A percentile compares a stretch with the other conserved stretches of the same genome.
Conservation (phyloP, 140 eudicot genomes). For the Ambrosia hybrid region DNA sequence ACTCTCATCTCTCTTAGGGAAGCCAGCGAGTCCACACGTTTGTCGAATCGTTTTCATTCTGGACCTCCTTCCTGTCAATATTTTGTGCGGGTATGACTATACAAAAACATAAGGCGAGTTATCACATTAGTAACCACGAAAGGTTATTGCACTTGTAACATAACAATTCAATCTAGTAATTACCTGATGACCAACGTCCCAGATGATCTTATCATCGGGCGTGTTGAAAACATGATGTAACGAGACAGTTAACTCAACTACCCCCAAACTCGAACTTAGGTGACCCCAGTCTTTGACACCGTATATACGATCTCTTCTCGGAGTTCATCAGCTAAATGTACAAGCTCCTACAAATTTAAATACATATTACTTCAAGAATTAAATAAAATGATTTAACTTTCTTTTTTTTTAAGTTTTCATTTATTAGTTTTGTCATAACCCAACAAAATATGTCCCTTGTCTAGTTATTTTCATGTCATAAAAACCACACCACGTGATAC, state of each 20-base stretch:
- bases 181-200: slow-evolving; percentile 89
- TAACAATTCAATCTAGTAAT: not conserved
- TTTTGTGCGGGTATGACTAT: slow-evolving; percentile 71
- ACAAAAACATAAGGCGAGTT: not conserved
- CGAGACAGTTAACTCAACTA: slow-evolving; percentile 59
- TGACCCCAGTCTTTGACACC: slow-evolving; percentile 80
- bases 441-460: not conserved
- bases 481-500: not conserved
- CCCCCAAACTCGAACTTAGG: slow-evolving; percentile 69
- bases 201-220: slow-evolving; percentile 57
- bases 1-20: slow-evolving; percentile 72
- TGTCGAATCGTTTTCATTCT: slow-evolving; percentile 63
- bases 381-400: not conserved
- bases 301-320: slow-evolving; percentile 54
- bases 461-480: not conserved
- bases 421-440: not conserved
- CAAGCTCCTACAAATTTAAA: slow-evolving; percentile 40
- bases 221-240: slow-evolving; percentile 67
- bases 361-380: not conserved
- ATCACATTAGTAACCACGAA: not conserved
- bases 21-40: slow-evolving; percentile 68
- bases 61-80: slow-evolving; percentile 69
- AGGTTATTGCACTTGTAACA: not conserved
- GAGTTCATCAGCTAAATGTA: slow-evolving; percentile 50
- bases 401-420: not conserved